Evolutionary conservation across 2,329 filamentous ascomycete species (phyloP), one percentile per base, ranked within the genome.

Genomic region (Didymella sp.): DNA sequence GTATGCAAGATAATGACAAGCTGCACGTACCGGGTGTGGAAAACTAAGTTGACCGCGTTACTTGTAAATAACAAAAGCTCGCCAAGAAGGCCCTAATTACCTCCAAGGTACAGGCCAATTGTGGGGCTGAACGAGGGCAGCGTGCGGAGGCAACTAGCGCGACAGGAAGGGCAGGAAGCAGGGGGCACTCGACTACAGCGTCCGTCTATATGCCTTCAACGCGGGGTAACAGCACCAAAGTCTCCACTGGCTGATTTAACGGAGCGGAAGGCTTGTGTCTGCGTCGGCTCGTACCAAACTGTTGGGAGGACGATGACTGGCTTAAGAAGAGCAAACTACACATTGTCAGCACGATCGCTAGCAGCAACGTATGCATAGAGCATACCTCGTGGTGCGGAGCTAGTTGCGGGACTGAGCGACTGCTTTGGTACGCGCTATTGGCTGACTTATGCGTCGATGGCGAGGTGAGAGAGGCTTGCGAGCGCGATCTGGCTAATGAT

Each of bases 381-480:
- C 45, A 25, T 54, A 48, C 51, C 38, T 37, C 38, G 25, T 44
- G 15, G 12, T 6, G 15, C 17, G 19, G 3, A 13, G 13, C 15
- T 25, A 27, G 19, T 31, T 24, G 24, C 9, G 6, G 7, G 13
- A 6, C 19, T 13, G 11, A 25, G 35, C 31, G 28, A 21, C 9
- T 25, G 17, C 19, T 37, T 2, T 15, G 7, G 19, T 15, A 21
- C 6, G 31, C 19, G 42, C 41, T 52, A 13, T 37, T 44, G 35
- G 21, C 27, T 21, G n/a, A 15, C n/a, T 15, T 31, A 11, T 9
- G 21, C 15, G 21, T 24, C 13, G 43, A 43, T 43, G 28, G 21
- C 19, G 17, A 55, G 45, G 51, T 55, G 38, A 55, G 51, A 55
- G 51, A 55, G 31, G 17, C 35, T 31, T n/a, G 9, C 17, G 42